A percentile compares a stretch with the other conserved stretches of the same genome.
Evolutionary conservation across 202 grass and related monocot genomes (phyloP).

Genomic region (Schoenoplectus tabernaemontani): DNA sequence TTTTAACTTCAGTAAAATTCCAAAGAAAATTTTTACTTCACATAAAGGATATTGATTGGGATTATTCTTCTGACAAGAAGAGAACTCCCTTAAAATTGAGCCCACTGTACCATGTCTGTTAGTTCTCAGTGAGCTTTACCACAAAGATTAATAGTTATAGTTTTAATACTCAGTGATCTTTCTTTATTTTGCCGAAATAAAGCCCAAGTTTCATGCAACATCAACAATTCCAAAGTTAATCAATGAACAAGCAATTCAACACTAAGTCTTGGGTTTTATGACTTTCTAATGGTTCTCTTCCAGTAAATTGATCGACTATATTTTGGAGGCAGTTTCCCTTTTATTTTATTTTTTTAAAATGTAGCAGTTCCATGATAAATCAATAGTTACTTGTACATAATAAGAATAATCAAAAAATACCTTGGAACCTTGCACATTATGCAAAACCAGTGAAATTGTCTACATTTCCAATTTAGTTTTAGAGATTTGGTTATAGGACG

Average conservation of each 20-base stretch:
- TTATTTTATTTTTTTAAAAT: not conserved
- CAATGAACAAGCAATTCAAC: not conserved
- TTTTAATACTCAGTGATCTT: not conserved
- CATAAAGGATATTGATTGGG: not conserved
- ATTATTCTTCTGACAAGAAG: not conserved
- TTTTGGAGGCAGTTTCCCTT: not conserved
- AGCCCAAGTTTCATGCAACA: not conserved
- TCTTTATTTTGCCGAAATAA: not conserved
- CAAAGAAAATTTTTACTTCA: not conserved
- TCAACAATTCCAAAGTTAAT: not conserved
- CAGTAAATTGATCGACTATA: not conserved
- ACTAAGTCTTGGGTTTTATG: not conserved
- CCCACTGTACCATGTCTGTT: conserved; percentile 5
- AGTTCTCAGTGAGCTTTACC: not conserved
- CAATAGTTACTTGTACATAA: not conserved
- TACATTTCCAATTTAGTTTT: not conserved
- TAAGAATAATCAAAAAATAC: not conserved
- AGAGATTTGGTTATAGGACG: not conserved
- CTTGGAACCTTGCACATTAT: not conserved
- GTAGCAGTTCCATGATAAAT: not conserved
- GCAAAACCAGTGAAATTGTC: not conserved
- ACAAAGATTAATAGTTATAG: not conserved
- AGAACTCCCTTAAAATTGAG: not conserved
- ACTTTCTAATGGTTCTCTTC: not conserved
- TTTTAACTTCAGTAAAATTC: not conserved